Percentiles rank a stretch among this genome's conserved stretches.
Conservation (phyloP, 192 early-diverging fungal genomes). For the Gaertneriomyces sp. region DNA sequence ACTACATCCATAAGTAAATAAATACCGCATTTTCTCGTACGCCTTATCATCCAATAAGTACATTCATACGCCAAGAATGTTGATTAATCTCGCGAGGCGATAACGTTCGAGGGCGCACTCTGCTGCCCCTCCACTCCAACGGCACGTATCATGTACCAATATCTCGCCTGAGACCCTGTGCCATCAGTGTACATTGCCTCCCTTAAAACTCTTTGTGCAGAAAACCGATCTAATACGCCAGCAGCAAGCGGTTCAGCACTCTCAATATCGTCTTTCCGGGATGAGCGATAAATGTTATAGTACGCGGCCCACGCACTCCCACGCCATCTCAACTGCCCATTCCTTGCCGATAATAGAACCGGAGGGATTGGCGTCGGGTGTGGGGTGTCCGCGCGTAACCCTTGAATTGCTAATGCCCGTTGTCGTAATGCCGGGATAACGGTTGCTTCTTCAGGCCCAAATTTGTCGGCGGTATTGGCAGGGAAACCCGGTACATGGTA, state of each 20-base stretch:
- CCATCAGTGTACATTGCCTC: slow-evolving; percentile 4
- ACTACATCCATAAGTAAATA: slow-evolving; percentile 3
- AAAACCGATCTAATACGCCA: neutral
- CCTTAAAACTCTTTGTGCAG: neutral
- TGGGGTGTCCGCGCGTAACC: neutral
- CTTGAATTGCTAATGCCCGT: slow-evolving; percentile 18
- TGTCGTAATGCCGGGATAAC: slow-evolving; percentile 19
- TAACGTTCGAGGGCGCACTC: neutral
- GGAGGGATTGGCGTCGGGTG: slow-evolving; percentile 10
- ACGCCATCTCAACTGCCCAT: slow-evolving; percentile 8
- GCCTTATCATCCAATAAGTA: too few species aligned
- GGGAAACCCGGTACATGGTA: slow-evolving; percentile 34
- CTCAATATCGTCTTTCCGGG: neutral
- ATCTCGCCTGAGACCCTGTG: slow-evolving; percentile 9
- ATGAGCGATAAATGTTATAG: slow-evolving; percentile 5
- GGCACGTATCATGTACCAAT: slow-evolving; percentile 13
- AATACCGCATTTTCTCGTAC: neutral
- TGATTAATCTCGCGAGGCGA: too few species aligned
- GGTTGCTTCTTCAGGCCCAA: slow-evolving; percentile 14
- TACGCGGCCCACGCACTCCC: slow-evolving; percentile 22
- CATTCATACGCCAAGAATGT: too few species aligned
- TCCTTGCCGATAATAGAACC: slow-evolving; percentile 8
- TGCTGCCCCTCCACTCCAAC: slow-evolving; percentile 15
- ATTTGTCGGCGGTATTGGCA: slow-evolving; percentile 15
- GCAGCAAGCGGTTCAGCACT: neutral